These are phyloP conservation scores for Magnusiomyces fungicola DNA, from an alignment of 1,139 yeast species.

Conservation along the genomic window DNA sequence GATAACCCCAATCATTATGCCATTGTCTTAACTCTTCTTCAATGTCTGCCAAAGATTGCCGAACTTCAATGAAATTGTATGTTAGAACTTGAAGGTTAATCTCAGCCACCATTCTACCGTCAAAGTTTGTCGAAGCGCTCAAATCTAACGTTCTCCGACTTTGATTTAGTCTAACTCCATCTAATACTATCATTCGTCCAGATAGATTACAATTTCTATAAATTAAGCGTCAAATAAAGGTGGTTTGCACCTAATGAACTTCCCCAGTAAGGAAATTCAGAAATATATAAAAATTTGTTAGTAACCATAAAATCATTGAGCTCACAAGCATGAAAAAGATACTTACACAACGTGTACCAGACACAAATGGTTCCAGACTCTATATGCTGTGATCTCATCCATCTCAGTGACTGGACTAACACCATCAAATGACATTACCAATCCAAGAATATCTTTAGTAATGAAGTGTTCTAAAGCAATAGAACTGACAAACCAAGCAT, in stretches of 20 bases:
- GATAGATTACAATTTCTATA: slow-evolving; percentile 50
- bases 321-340: background rate
- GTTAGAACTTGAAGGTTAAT: slow-evolving; percentile 49
- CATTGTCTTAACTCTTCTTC: slow-evolving; percentile 35
- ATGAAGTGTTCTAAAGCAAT: slow-evolving; percentile 52
- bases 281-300: too few relatives aligned
- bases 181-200: slow-evolving; percentile 70
- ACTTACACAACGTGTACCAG: slow-evolving; percentile 51
- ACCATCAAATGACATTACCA: slow-evolving; percentile 31
- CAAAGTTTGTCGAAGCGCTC: slow-evolving; percentile 67
- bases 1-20: slow-evolving; percentile 28
- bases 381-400: slow-evolving; percentile 44
- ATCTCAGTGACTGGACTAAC: slow-evolving; percentile 39
- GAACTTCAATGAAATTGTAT: slow-evolving; percentile 9
- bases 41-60: slow-evolving; percentile 28
- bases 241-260: too few relatives aligned
- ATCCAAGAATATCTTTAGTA: slow-evolving; percentile 38
- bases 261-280: too few relatives aligned
- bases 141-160: slow-evolving; percentile 56
- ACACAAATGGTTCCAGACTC: slow-evolving; percentile 69
- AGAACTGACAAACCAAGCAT: slow-evolving; percentile 57
- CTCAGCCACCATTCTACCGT: slow-evolving; percentile 78
- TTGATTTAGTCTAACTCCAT: slow-evolving; percentile 54
- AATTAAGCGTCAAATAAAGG: too few relatives aligned
- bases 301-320: too few relatives aligned